phyloP scores from a whole-genome alignment of 257 asterid species.

The Solanum chiquidenum region DNA sequence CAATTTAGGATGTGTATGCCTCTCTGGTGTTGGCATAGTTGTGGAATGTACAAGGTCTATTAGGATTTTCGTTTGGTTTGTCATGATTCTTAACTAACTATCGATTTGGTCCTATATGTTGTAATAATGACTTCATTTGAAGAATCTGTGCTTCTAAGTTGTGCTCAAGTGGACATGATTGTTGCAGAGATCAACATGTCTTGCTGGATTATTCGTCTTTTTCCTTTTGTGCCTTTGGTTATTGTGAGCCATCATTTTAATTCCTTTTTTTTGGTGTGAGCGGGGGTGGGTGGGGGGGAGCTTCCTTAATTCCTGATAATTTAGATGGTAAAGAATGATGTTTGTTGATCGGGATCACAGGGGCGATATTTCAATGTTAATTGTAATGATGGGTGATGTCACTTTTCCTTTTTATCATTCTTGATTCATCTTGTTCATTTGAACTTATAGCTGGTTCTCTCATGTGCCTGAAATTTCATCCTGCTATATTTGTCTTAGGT shows the following conservation, averaged over 20 bases:
- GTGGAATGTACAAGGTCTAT: background rate
- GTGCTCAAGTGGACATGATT: background rate
- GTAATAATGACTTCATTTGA: background rate
- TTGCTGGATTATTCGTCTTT: background rate
- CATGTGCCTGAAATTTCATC: background rate
- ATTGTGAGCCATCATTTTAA: background rate
- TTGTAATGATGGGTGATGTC: background rate
- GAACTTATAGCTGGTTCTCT: background rate
- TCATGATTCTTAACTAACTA: background rate
- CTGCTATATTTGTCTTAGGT: slow-evolving; percentile 33
- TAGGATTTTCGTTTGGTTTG: background rate
- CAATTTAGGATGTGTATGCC: background rate
- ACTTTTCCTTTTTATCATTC: background rate
- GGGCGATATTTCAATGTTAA: background rate
- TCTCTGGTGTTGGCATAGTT: background rate
- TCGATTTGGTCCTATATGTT: background rate
- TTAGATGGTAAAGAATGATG: background rate
- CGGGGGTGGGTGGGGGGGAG: background rate
- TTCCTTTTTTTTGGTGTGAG: background rate
- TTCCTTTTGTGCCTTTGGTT: background rate
- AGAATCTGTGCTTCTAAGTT: background rate
- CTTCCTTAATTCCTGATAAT: background rate
- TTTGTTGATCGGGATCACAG: background rate
- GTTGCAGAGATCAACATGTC: background rate
- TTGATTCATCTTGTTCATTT: background rate